These are phyloP conservation scores for Lepidium didymum DNA, from an alignment of 345 rosid species.

Conservation along the genomic window DNA sequence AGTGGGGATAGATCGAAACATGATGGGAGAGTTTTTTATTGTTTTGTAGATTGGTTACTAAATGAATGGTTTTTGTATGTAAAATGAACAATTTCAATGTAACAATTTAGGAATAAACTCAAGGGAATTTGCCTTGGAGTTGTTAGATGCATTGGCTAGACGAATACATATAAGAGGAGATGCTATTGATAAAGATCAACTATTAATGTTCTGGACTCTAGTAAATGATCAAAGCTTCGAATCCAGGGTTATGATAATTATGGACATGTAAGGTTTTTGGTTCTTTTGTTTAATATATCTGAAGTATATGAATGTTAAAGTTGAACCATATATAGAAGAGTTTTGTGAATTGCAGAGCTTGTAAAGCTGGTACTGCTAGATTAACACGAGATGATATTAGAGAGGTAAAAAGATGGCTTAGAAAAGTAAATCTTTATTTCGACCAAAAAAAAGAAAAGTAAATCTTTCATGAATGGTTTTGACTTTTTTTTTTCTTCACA, in stretches of 20 bases:
- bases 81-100: background rate
- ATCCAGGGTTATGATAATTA: constrained; percentile 50
- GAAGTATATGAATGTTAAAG: background rate
- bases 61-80: background rate
- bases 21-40: too few relatives aligned
- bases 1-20: too few relatives aligned
- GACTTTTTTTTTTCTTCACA: background rate
- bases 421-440: constrained; percentile 28
- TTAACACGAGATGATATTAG: constrained; percentile 48
- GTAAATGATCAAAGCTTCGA: constrained; percentile 58
- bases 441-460: too few relatives aligned
- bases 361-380: constrained; percentile 63
- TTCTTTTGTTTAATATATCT: constrained; percentile 3
- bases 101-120: constrained; percentile 52
- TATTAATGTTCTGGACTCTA: constrained; percentile 53
- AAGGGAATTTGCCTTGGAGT: constrained; percentile 44
- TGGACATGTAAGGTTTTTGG: constrained; percentile 43
- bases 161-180: constrained; percentile 30
- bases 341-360: constrained; percentile 39
- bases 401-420: constrained; percentile 41
- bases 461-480: background rate
- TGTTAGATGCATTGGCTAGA: constrained; percentile 52
- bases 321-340: background rate
- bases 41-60: too few relatives aligned
- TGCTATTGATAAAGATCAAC: constrained; percentile 27